Evolutionary conservation across 352 stramenopile species (phyloP).

Genomic region (Achlya hypogyna): DNA sequence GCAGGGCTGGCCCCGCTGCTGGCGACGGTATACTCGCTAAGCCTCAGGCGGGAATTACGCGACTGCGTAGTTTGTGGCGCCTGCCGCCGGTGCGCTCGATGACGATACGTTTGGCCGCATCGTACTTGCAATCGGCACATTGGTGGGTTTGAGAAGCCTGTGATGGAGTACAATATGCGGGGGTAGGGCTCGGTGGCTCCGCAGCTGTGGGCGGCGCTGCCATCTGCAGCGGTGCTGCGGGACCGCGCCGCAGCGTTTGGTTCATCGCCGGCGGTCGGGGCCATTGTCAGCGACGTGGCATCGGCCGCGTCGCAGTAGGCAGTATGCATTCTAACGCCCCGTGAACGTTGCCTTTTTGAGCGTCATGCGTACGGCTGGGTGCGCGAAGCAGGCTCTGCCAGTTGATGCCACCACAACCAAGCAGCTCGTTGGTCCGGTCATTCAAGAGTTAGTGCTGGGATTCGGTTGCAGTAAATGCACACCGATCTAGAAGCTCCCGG

Average conservation of each 20-base stretch:
- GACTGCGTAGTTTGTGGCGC: conserved; percentile 42
- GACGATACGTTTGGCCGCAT: conserved; percentile 66
- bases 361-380: no score
- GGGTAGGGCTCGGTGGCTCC: background rate
- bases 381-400: no score
- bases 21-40: conserved; percentile 23
- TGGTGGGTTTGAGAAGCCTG: conserved; percentile 20
- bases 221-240: background rate
- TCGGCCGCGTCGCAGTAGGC: background rate
- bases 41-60: conserved; percentile 37
- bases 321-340: background rate
- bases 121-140: conserved; percentile 51
- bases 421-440: no score
- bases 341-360: no score
- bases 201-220: background rate
- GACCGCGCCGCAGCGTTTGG: background rate
- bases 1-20: background rate
- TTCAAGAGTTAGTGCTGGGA: no score
- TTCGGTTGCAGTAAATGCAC: no score
- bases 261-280: background rate
- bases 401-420: no score
- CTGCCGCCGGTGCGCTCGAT: conserved; percentile 46
- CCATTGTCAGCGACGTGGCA: conserved; percentile 3
- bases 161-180: background rate
- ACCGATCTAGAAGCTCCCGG: no score